Evolutionary conservation across 169 alveolate genomes (phyloP).

Genomic region (Plasmodium sp.): DNA sequence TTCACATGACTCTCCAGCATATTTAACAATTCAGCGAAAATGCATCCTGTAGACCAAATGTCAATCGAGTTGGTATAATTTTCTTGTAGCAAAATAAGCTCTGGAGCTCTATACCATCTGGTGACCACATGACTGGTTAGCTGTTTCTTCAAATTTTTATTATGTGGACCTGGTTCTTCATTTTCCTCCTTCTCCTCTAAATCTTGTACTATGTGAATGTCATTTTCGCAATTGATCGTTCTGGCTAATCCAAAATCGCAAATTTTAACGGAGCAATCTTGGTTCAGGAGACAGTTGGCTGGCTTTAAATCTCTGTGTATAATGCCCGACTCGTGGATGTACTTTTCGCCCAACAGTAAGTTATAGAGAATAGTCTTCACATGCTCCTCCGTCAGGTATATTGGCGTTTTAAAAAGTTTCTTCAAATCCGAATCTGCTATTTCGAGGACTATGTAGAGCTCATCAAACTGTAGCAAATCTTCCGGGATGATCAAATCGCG

Average conservation of each 20-base stretch:
- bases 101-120: constrained; percentile 99
- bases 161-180: constrained; percentile 76
- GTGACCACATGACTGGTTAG: constrained; percentile 99
- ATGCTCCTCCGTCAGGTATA: constrained; percentile 94
- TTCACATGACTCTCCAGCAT: constrained; percentile 95
- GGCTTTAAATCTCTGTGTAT: constrained; percentile 99
- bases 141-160: constrained; percentile 90
- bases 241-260: constrained; percentile 99
- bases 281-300: constrained; percentile 96
- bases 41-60: constrained; percentile 98
- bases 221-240: constrained; percentile 77
- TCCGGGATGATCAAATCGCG: constrained; percentile 94
- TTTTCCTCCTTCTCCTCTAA: constrained; percentile 73
- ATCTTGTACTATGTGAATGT: constrained; percentile 41
- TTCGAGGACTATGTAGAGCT: constrained; percentile 97
- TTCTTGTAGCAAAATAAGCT: constrained; percentile 96
- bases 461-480: constrained; percentile 92
- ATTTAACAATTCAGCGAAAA: constrained; percentile 95
- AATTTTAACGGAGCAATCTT: constrained; percentile 98
- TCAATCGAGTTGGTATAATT: constrained; percentile 98
- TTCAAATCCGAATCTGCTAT: constrained; percentile 98
- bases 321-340: constrained; percentile 95
- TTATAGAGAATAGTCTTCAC: constrained; percentile 93
- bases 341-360: constrained; percentile 95
- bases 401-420: constrained; percentile 94